Evolutionary conservation across 371 early-diverging fungal genomes (phyloP).

Genomic region (Mucor indicus): DNA sequence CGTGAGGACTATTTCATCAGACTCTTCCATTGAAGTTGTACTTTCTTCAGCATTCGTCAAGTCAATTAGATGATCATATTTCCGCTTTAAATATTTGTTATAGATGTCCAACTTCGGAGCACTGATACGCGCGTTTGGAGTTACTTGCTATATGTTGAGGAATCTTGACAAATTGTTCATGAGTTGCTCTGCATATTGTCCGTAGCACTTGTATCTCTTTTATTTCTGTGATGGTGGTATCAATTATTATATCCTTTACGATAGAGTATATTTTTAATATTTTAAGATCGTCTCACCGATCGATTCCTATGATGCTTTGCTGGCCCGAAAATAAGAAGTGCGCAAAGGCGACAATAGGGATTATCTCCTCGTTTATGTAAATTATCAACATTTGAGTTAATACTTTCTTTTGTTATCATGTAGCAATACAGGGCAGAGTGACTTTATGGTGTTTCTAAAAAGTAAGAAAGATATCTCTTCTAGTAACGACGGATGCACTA

Average conservation of each 20-base stretch:
- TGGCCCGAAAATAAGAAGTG: constrained; percentile 8
- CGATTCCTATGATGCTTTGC: constrained; percentile 9
- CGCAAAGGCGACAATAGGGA: constrained; percentile 4
- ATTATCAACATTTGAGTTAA: constrained; percentile 3
- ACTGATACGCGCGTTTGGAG: constrained; percentile 1
- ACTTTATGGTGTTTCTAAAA: constrained; percentile 1
- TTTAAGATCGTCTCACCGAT: constrained; percentile 1
- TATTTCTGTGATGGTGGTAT: constrained; percentile 1
- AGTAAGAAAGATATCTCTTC: constrained; percentile 6
- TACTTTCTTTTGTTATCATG: constrained; percentile 4
- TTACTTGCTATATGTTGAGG: background rate
- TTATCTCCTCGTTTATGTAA: constrained; percentile 1
- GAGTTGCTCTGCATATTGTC: constrained; percentile 4
- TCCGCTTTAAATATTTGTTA: constrained; percentile 1
- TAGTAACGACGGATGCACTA: background rate
- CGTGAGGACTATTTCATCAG: constrained; percentile 2
- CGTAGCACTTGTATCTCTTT: background rate
- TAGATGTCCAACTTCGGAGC: constrained; percentile 5
- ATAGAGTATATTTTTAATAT: constrained; percentile 4
- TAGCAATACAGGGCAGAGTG: constrained; percentile 4
- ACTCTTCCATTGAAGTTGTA: constrained; percentile 3
- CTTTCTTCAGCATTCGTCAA: constrained; percentile 2
- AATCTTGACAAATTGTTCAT: background rate
- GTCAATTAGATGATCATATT: constrained; percentile 2
- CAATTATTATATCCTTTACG: constrained; percentile 1